A percentile compares a stretch with the other conserved stretches of the same genome.
Conservation (phyloP, 2,329 filamentous ascomycete species). For the Geoglossum cookeanum region DNA sequence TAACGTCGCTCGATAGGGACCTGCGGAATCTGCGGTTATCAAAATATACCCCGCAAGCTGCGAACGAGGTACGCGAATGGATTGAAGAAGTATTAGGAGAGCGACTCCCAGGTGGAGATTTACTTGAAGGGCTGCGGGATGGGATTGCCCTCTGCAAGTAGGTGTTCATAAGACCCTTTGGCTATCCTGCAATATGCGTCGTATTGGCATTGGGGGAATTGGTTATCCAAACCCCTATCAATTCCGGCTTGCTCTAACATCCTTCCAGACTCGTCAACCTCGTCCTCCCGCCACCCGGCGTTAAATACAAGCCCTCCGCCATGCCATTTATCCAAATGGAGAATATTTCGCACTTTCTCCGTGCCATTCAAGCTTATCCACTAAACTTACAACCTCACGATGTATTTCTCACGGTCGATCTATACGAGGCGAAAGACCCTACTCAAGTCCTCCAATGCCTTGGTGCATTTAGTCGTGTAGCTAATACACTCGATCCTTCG, state of each 20-base stretch:
- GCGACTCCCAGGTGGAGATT: conserved; percentile 49
- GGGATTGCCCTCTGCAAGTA: conserved; percentile 86
- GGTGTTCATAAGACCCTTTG: conserved; percentile 15
- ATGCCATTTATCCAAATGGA: conserved; percentile 99
- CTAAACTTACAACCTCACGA: conserved; percentile 84
- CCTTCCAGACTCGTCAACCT: conserved; percentile 59
- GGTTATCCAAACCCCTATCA: not conserved
- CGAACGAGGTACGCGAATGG: conserved; percentile 69
- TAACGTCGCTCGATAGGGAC: conserved; percentile 85
- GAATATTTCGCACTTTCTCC: conserved; percentile 91
- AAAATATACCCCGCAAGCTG: conserved; percentile 80
- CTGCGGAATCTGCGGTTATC: conserved; percentile 82
- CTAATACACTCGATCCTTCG: conserved; percentile 52
- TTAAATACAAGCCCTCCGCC: conserved; percentile 75
- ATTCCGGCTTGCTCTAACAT: not conserved
- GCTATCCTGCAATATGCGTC: not conserved
- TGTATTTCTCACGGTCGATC: conserved; percentile 88
- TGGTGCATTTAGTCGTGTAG: conserved; percentile 74
- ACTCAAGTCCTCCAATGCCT: conserved; percentile 90
- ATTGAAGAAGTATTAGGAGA: conserved; percentile 68
- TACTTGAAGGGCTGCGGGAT: conserved; percentile 75
- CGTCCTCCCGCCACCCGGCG: conserved; percentile 51
- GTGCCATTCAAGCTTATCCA: conserved; percentile 67
- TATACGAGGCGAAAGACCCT: conserved; percentile 90
- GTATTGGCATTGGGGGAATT: not conserved